Evolutionary conservation across 2,329 filamentous ascomycete genomes (phyloP), one percentile per base, ranked within the genome.

Genomic region (Botrytis hyacinthi): DNA sequence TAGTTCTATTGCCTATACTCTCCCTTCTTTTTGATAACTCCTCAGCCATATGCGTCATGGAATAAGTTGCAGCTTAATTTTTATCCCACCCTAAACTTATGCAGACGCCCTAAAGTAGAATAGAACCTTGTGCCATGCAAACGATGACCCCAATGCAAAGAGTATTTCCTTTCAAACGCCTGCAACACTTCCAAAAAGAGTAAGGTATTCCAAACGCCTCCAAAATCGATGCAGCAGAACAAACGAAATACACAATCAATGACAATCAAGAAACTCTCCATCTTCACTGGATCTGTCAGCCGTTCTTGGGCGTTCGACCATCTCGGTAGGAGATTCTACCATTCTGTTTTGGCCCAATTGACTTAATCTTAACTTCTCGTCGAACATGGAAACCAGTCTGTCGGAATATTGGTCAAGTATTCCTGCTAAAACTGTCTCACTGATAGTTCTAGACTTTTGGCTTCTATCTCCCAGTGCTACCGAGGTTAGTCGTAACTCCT

Each of bases 351-450:
- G 73, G 20, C 76, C 76, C 42, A 76, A 61, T 70, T 75, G 76
- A 35, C 76, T 85, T 48, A 90, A 81, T 65, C 86, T 83, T 69
- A 94, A 85, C 80, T 92, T 92, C 81, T 93, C 90, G 76, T 94
- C 92, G 62, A 95, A 85, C 81, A 94, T 86, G 63, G 86, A 88
- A 9, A 93, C 89, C 66, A 95, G 83, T 74, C 90, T 86, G 78
- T 93, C 91, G 3, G 91, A 93, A 78, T 94, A 94, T 82, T 93
- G 89, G 77, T 94, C 92, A 12, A 95, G 83, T 62, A 94, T 82
- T 68, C 90, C 90, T 59, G 86, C 88, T 48, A 92, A 82, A 67
- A 88, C 84, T 29, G 85, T 86, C 78, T 90, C 89, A 76, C 86
- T 88, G 80, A 90, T 84, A 1, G 84, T 80, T 78, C 80, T 86